Conservation (phyloP, 768 basidiomycete genomes). For the Kwoniella sp. region DNA sequence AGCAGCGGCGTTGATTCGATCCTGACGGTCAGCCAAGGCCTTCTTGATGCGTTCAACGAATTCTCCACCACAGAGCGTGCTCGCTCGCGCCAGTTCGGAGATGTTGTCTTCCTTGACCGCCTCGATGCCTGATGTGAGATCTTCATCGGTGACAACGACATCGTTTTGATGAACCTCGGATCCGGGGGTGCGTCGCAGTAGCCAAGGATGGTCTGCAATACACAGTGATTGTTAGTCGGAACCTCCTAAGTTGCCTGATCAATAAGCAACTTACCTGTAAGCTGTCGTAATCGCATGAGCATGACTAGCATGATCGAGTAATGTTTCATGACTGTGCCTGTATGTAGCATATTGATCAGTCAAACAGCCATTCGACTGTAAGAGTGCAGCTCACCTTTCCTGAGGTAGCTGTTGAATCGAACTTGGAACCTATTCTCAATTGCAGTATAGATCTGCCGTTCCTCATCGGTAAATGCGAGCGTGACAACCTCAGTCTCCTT, state of each 20-base stretch:
- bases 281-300: conserved; percentile 72
- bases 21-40: conserved; percentile 34
- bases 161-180: conserved; percentile 58
- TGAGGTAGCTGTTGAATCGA: conserved; percentile 62
- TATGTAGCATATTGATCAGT: neutral
- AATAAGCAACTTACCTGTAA: conserved; percentile 60
- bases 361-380: neutral
- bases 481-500: conserved; percentile 63
- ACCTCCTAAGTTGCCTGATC: neutral
- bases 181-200: conserved; percentile 65
- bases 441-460: conserved; percentile 18
- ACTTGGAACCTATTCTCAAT: conserved; percentile 59
- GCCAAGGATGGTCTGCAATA: conserved; percentile 61
- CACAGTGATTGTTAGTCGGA: neutral
- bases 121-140: conserved; percentile 31
- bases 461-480: conserved; percentile 31
- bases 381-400: conserved; percentile 17
- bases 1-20: conserved; percentile 4
- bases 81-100: conserved; percentile 32
- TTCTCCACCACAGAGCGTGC: conserved; percentile 26
- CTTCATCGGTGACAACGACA: conserved; percentile 57
- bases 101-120: conserved; percentile 23
- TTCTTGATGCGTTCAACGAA: conserved; percentile 38
- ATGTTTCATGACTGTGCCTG: conserved; percentile 72
- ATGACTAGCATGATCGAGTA: conserved; percentile 67